These are phyloP conservation scores for Aegle marmelos DNA, from an alignment of 345 rosid species.

Conservation along the genomic window DNA sequence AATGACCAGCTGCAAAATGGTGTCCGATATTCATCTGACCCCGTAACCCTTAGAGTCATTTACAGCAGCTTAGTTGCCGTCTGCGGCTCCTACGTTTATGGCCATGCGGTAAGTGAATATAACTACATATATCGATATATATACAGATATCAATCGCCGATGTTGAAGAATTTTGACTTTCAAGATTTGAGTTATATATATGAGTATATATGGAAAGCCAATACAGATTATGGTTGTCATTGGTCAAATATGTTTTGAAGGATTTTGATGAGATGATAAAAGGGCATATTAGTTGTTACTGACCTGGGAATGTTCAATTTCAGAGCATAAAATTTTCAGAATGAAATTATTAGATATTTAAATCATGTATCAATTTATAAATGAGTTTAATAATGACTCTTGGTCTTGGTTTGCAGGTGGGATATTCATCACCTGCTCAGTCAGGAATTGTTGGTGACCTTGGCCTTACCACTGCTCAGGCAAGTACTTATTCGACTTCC, in stretches of 20 bases:
- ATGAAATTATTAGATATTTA: background rate
- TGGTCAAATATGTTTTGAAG: too few species aligned
- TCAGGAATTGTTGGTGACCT: conserved; percentile 34
- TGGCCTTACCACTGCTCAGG: conserved; percentile 24
- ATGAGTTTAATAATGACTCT: background rate
- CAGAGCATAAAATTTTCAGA: background rate
- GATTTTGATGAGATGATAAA: too few species aligned
- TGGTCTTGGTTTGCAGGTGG: conserved; percentile 29
- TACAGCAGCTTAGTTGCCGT: conserved; percentile 28
- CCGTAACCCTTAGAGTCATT: background rate
- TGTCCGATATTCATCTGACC: background rate
- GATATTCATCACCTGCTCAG: conserved; percentile 52
- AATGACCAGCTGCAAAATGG: background rate
- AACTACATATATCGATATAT: too few species aligned
- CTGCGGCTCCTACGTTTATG: conserved; percentile 32
- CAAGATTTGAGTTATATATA: too few species aligned
- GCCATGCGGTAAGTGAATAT: conserved; percentile 24
- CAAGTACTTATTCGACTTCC: background rate
- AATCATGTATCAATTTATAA: background rate
- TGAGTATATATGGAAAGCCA: too few species aligned
- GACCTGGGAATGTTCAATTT: background rate
- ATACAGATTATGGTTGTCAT: too few species aligned
- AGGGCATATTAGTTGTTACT: background rate
- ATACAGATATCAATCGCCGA: too few species aligned
- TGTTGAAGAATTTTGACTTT: too few species aligned